These are phyloP conservation scores for Musa troglodytarum DNA, from an alignment of 176 grass and related monocot genomes.

Conservation along the genomic window DNA sequence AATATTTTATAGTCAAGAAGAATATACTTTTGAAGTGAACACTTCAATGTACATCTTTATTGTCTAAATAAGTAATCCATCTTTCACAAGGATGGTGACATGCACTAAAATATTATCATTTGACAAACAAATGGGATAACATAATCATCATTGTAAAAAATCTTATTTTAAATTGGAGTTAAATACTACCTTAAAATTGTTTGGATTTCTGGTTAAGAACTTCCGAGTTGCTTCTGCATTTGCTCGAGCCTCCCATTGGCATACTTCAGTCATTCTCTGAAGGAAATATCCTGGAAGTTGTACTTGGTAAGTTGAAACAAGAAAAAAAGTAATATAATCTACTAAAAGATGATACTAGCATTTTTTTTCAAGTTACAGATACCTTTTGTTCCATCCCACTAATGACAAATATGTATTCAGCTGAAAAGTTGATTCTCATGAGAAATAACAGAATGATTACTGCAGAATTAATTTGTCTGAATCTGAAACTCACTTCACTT, in stretches of 20 bases:
- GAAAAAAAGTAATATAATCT: background rate
- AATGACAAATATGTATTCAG: background rate
- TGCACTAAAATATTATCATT: background rate
- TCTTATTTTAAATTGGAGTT: background rate
- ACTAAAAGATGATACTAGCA: background rate
- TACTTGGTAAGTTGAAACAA: background rate
- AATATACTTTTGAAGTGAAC: background rate
- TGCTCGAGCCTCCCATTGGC: background rate
- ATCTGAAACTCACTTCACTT: background rate
- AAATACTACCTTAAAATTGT: conserved; percentile 6
- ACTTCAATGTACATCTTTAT: background rate
- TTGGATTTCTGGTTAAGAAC: background rate
- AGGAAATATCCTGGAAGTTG: background rate
- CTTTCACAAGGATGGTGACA: background rate
- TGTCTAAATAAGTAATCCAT: background rate
- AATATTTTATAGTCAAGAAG: background rate
- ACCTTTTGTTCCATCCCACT: background rate
- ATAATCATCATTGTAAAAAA: background rate
- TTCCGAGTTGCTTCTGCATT: background rate
- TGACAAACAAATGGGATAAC: background rate
- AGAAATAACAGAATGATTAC: background rate
- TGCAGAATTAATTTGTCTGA: background rate
- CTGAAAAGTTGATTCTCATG: background rate
- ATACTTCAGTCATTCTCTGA: background rate
- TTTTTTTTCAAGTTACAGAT: background rate